Evolutionary conservation across 371 early-diverging fungal species (phyloP).

Genomic region (Syncephalastrum racemosum): DNA sequence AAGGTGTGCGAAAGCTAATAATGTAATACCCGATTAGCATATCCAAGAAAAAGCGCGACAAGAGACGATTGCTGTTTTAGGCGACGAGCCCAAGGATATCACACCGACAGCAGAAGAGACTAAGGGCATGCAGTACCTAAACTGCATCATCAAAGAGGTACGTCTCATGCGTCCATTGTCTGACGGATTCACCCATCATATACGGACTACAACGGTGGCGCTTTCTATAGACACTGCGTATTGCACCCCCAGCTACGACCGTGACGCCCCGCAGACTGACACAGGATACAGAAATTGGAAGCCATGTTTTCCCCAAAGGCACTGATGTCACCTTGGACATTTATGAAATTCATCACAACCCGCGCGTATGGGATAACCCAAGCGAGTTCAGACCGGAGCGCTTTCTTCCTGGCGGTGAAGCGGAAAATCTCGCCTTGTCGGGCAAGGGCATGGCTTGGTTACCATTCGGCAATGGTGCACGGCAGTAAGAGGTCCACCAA

Average conservation of each 20-base stretch:
- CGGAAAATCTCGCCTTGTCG: background rate
- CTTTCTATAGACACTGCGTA: too few species aligned
- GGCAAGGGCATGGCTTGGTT: conserved; percentile 23
- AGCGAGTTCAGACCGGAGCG: conserved; percentile 19
- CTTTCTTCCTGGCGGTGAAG: conserved; percentile 8
- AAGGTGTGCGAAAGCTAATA: too few species aligned
- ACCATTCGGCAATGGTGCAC: conserved; percentile 43
- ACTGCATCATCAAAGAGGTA: conserved; percentile 25
- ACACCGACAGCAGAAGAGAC: conserved; percentile 30
- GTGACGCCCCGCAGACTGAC: background rate
- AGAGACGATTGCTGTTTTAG: conserved; percentile 51
- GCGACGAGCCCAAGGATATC: conserved; percentile 42
- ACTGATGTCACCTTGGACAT: conserved; percentile 7
- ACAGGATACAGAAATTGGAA: background rate
- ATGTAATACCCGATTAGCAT: conserved; percentile 24
- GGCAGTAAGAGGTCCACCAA: too few species aligned
- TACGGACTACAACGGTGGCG: too few species aligned
- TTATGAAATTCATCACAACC: conserved; percentile 19
- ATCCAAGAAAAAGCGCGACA: conserved; percentile 49
- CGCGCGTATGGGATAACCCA: conserved; percentile 17
- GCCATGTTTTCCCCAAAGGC: background rate
- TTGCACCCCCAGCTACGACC: background rate
- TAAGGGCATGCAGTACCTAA: conserved; percentile 18
- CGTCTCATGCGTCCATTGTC: too few species aligned
- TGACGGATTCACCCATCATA: too few species aligned